A percentile compares a stretch with the other conserved stretches of the same genome.
Evolutionary conservation across 169 alveolate genomes (phyloP).

Genomic region (Toxoplasma gondii): DNA sequence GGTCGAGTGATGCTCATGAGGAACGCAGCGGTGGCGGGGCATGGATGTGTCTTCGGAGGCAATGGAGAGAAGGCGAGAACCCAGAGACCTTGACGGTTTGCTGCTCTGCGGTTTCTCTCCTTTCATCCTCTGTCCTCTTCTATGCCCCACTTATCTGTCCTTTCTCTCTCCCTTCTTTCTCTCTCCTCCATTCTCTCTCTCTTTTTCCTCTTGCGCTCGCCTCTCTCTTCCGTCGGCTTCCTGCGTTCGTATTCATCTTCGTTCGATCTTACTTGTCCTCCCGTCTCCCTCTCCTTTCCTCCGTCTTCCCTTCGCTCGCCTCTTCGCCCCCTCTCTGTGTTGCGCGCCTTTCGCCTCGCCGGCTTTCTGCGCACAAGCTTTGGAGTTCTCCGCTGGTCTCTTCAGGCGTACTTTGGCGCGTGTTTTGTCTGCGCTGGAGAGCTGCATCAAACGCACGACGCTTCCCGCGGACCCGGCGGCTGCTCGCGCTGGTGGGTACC

Average conservation of each 20-base stretch:
- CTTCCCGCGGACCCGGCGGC: constrained; percentile 53
- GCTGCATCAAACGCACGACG: constrained; percentile 51
- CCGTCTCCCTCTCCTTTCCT: not conserved
- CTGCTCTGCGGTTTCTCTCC: not conserved
- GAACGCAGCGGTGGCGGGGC: no score
- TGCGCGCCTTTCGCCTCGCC: not conserved
- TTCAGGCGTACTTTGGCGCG: constrained; percentile 59
- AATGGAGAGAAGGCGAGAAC: no score
- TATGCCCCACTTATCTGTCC: not conserved
- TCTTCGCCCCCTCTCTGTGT: not conserved
- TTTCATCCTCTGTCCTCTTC: not conserved
- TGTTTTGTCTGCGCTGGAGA: constrained; percentile 52
- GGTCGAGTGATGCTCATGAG: no score
- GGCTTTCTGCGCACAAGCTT: not conserved
- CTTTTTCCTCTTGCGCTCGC: no score
- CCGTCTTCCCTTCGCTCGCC: not conserved
- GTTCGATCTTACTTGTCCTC: not conserved
- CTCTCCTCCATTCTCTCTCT: not conserved
- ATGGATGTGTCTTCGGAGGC: no score
- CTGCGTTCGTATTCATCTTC: not conserved
- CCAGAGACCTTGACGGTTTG: not conserved
- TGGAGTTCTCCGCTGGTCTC: not conserved
- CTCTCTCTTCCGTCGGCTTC: not conserved
- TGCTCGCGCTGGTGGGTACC: constrained; percentile 53
- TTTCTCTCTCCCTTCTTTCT: not conserved